Percentiles rank a stretch among this genome's conserved stretches.
Evolutionary conservation across 306 rosid genomes (phyloP).

Genomic region (Carpinus fangiana): DNA sequence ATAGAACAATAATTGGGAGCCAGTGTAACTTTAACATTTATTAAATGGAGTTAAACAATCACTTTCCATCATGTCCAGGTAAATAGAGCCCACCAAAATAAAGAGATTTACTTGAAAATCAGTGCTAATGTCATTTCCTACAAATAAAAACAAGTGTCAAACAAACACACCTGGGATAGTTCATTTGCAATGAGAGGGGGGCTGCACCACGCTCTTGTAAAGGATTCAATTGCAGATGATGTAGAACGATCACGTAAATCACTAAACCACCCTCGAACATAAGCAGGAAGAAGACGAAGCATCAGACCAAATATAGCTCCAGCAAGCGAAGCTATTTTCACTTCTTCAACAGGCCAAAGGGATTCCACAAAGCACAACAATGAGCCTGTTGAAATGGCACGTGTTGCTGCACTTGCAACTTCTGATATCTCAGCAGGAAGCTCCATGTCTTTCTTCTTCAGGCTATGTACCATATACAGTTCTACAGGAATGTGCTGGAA

Average conservation of each 20-base stretch:
- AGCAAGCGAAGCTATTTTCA: constrained; percentile 70
- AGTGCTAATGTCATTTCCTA: not conserved
- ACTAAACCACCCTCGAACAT: constrained; percentile 86
- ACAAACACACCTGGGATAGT: constrained; percentile 65
- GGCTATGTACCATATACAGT: constrained; percentile 41
- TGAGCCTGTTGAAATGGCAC: constrained; percentile 71
- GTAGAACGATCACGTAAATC: constrained; percentile 80
- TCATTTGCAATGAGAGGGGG: constrained; percentile 88
- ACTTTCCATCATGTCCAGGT: not conserved
- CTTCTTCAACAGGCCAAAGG: constrained; percentile 74
- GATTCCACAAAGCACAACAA: constrained; percentile 59
- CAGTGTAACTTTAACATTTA: not conserved
- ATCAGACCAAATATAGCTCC: constrained; percentile 85
- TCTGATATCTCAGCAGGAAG: constrained; percentile 60
- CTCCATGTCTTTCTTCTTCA: constrained; percentile 73
- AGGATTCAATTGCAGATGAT: constrained; percentile 72
- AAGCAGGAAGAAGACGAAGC: constrained; percentile 95
- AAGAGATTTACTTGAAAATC: not conserved
- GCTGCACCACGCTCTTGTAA: constrained; percentile 83
- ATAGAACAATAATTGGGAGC: no score
- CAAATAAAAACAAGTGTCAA: not conserved
- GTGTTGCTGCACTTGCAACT: constrained; percentile 69
- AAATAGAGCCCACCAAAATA: not conserved
- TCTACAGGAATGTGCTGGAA: constrained; percentile 89
- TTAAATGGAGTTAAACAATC: not conserved